phyloP scores from a whole-genome alignment of 2,329 filamentous ascomycete species.

The Ilyonectria destructans region DNA sequence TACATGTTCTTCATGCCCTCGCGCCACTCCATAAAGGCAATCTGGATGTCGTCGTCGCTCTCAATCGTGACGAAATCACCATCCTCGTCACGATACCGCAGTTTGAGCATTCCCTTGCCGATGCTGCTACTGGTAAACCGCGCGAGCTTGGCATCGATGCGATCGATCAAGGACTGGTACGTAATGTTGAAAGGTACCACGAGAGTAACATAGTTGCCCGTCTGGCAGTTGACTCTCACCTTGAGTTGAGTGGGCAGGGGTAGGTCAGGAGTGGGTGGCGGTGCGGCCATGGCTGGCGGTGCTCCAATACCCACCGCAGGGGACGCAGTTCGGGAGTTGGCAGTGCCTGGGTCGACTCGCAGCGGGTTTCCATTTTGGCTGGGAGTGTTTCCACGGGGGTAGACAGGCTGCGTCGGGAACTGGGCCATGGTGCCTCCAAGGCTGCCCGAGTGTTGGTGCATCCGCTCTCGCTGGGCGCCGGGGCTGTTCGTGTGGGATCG shows the following conservation, averaged over 20 bases:
- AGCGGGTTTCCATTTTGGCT: slow-evolving; percentile 55
- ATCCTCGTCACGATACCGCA: slow-evolving; percentile 94
- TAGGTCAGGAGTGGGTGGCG: slow-evolving; percentile 65
- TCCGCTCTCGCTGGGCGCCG: slow-evolving; percentile 75
- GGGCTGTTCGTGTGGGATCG: slow-evolving; percentile 82
- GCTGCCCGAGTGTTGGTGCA: slow-evolving; percentile 65
- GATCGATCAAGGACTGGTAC: slow-evolving; percentile 93
- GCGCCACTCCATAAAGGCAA: slow-evolving; percentile 95
- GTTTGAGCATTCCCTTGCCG: slow-evolving; percentile 84
- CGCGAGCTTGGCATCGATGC: slow-evolving; percentile 95
- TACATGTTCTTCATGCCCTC: slow-evolving; percentile 75
- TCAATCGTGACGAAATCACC: slow-evolving; percentile 95
- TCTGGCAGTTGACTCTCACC: slow-evolving; percentile 93
- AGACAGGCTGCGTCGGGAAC: slow-evolving; percentile 70
- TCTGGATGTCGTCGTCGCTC: slow-evolving; percentile 96
- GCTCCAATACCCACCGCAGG: slow-evolving; percentile 61
- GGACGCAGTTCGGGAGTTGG: slow-evolving; percentile 63
- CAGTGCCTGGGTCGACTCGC: slow-evolving; percentile 57
- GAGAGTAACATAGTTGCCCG: slow-evolving; percentile 91
- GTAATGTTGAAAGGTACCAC: slow-evolving; percentile 97
- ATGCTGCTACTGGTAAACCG: slow-evolving; percentile 90
- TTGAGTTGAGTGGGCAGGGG: slow-evolving; percentile 84
- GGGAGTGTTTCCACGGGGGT: slow-evolving; percentile 65
- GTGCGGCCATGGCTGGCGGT: slow-evolving; percentile 43
- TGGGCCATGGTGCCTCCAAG: slow-evolving; percentile 69